Percentiles rank a stretch among this genome's conserved stretches.
Evolutionary conservation across 2,329 filamentous ascomycete species (phyloP).

Genomic region (Epichloe sylvatica): DNA sequence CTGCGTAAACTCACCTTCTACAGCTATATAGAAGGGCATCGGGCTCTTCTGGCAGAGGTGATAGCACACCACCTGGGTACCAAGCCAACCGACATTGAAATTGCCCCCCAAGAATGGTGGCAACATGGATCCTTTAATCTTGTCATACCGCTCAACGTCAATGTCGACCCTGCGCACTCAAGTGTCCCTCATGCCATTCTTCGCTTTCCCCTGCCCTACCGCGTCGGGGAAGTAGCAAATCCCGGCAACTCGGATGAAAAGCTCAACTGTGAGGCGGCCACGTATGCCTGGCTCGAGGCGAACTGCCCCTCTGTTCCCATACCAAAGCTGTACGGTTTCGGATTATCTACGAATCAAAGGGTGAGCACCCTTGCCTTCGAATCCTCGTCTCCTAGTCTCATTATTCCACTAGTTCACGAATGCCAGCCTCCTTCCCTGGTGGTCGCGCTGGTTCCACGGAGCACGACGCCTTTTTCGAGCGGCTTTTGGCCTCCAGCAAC

Average conservation of each 20-base stretch:
- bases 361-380: constrained; percentile 2
- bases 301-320: constrained; percentile 13
- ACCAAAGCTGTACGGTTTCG: constrained; percentile 13
- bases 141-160: not conserved
- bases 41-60: not conserved
- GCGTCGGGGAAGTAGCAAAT: constrained; percentile 20
- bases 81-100: not conserved
- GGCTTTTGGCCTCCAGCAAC: constrained; percentile 6
- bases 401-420: not conserved
- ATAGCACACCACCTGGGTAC: not conserved
- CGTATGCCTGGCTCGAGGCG: constrained; percentile 10
- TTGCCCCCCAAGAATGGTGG: not conserved
- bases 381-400: too few relatives aligned
- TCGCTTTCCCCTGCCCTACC: constrained; percentile 11
- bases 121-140: not conserved
- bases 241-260: constrained; percentile 30
- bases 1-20: not conserved
- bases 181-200: not conserved
- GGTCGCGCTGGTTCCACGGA: not conserved
- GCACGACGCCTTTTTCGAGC: not conserved
- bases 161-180: not conserved
- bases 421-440: not conserved
- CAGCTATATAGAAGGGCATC: not conserved
- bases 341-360: constrained; percentile 8
- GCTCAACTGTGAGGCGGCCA: constrained; percentile 13